A percentile compares a stretch with the other conserved stretches of the same genome.
Evolutionary conservation across 345 rosid species (phyloP).

Genomic region (Eucalyptus leucophloia): DNA sequence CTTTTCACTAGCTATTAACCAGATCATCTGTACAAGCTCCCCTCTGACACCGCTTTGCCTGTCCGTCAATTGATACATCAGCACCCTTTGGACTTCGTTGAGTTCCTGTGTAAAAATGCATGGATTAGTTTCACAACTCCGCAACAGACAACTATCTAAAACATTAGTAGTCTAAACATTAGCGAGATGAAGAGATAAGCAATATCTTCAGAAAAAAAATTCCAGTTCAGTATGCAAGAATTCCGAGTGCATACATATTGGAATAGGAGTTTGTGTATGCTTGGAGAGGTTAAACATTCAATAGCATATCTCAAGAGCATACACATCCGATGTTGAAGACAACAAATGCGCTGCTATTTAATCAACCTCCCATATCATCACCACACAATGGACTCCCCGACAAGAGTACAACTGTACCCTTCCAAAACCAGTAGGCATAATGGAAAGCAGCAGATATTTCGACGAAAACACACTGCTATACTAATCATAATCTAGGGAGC

Average conservation of each 20-base stretch:
- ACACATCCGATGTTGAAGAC: background rate
- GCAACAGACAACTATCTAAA: background rate
- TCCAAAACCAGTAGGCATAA: background rate
- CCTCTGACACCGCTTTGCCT: background rate
- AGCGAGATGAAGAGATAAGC: background rate
- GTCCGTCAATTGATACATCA: background rate
- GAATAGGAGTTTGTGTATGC: background rate
- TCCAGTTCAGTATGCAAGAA: background rate
- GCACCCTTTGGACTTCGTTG: background rate
- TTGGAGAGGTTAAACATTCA: background rate
- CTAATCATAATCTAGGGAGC: background rate
- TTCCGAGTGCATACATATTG: background rate
- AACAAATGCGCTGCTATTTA: background rate
- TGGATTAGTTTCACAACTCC: background rate
- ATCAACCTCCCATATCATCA: background rate
- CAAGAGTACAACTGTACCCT: background rate
- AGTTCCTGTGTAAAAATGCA: background rate
- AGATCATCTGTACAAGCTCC: background rate
- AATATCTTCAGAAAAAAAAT: background rate
- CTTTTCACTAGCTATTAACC: background rate
- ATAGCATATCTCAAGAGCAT: background rate
- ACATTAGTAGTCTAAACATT: background rate
- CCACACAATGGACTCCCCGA: background rate
- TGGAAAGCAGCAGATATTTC: background rate
- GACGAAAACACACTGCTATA: background rate